Conservation (phyloP, 1,284 basidiomycete species). For the Melanopsichium pennsylvanicum region DNA sequence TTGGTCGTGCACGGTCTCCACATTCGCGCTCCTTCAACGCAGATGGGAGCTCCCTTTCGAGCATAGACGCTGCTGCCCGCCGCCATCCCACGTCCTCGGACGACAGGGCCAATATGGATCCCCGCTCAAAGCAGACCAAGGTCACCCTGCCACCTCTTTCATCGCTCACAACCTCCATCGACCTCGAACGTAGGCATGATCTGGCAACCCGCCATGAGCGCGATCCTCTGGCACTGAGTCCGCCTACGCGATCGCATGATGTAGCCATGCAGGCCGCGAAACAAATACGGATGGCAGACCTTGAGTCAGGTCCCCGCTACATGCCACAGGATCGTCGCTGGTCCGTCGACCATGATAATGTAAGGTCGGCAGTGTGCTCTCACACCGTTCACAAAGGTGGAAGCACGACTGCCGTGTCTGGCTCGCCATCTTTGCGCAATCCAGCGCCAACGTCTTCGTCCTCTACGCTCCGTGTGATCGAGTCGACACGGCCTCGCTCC, state of each 20-base stretch:
- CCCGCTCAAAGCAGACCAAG: constrained; percentile 6
- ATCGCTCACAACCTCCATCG: constrained; percentile 29
- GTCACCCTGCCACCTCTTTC: constrained; percentile 37
- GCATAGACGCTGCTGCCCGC: background rate
- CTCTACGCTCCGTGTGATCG: constrained; percentile 1
- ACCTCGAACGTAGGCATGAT: constrained; percentile 8
- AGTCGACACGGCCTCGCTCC: constrained; percentile 21
- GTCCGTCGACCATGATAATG: constrained; percentile 3
- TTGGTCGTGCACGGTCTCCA: background rate
- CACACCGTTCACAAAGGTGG: background rate
- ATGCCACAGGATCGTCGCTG: background rate
- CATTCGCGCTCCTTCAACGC: background rate
- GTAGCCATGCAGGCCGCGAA: background rate
- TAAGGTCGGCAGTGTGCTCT: background rate
- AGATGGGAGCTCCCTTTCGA: background rate
- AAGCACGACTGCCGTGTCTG: background rate
- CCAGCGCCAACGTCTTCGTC: background rate
- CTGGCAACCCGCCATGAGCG: background rate
- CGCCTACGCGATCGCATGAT: background rate
- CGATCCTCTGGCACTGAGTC: background rate
- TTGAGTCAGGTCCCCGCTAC: background rate
- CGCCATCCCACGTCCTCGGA: background rate
- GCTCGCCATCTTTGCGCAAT: background rate
- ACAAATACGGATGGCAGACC: background rate
- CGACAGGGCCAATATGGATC: constrained; percentile 8